Percentiles rank a stretch among this genome's conserved stretches.
Conservation (phyloP, 805 yeast genomes). For the Teunomyces aglyptinius region DNA sequence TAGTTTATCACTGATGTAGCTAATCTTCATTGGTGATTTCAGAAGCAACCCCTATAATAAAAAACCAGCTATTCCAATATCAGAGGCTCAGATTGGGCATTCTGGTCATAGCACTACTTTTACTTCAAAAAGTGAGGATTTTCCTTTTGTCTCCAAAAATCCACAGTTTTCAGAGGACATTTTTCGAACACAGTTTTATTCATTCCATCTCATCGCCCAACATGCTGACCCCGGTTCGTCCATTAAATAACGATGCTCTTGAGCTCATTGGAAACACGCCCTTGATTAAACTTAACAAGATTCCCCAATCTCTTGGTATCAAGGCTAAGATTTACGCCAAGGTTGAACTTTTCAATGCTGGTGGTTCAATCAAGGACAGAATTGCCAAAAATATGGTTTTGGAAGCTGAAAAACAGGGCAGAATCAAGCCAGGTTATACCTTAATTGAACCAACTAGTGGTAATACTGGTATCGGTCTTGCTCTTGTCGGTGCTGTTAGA, state of each 20-base stretch:
- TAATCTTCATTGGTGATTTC: too few relatives aligned
- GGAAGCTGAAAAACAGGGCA: slow-evolving; percentile 75
- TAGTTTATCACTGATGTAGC: too few relatives aligned
- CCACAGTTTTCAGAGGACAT: too few relatives aligned
- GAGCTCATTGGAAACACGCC: slow-evolving; percentile 89
- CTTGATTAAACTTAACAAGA: slow-evolving; percentile 65
- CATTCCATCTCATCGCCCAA: background rate
- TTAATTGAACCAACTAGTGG: slow-evolving; percentile 89
- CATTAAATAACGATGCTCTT: slow-evolving; percentile 52
- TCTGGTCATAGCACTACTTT: too few relatives aligned
- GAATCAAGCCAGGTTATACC: slow-evolving; percentile 81
- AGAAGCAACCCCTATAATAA: too few relatives aligned
- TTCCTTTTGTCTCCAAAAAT: background rate
- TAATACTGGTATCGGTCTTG: slow-evolving; percentile 88
- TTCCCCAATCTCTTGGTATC: slow-evolving; percentile 74
- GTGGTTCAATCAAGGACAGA: slow-evolving; percentile 88
- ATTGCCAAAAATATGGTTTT: slow-evolving; percentile 85
- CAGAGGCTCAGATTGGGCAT: too few relatives aligned
- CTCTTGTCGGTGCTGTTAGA: slow-evolving; percentile 80
- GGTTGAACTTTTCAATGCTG: slow-evolving; percentile 81
- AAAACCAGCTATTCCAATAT: too few relatives aligned
- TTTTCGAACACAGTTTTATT: background rate
- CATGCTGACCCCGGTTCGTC: slow-evolving; percentile 22
- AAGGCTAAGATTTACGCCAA: slow-evolving; percentile 72
- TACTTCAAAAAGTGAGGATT: too few relatives aligned